Base-by-base conservation (phyloP, 2,329 filamentous ascomycete species). In the Laburnicola sp. region DNA sequence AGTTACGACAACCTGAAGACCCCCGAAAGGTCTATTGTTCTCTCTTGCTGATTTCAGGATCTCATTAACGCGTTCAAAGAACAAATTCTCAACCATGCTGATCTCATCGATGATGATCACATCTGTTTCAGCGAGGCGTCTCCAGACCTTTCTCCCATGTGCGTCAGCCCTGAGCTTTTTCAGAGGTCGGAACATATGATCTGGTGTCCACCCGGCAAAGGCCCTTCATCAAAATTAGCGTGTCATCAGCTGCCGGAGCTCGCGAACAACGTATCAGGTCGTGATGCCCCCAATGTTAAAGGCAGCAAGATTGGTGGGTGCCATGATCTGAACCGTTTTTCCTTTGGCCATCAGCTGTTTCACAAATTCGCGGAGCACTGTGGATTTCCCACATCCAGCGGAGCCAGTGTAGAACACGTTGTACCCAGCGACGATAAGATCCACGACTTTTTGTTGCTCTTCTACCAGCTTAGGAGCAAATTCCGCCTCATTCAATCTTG, bases 331-430 rank as follows among this genome's bases (percentile, higher is more conserved):
- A 2, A 86, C 82, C 0, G n/a, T 58, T 28, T 68, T 73, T 0
- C 72, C 71, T 51, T 53, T 58, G 0, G 53, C 54, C 7, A 54
- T 51, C 2, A 83, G 67, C 3, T 69, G 63, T 3, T 62, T 65
- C 2, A 75, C 75, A 35, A 82, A 77, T 8, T 74, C 74, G 50
- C 77, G 78, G 0, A 85, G 66, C 2, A 83, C 2, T 35, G 32
- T 35, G 5, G 32, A 35, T n/a, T 35, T 35, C 16, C 82, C 82
- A 41, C 78, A 81, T 0, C 84, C 84, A 11, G 83, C 84, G 0
- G 81, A 82, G 6, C 84, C 84, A 0, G 83, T 86, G 57, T 82
- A 86, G 61, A 86, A 87, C 8, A 86, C 80, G 46, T 86, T 86
- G 1, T 62, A 54, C 0, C 82, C 80, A 2, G 67, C 69, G 2